Conservation (phyloP, 2,329 filamentous ascomycete species). For the Aspergillus novofumigatus region DNA sequence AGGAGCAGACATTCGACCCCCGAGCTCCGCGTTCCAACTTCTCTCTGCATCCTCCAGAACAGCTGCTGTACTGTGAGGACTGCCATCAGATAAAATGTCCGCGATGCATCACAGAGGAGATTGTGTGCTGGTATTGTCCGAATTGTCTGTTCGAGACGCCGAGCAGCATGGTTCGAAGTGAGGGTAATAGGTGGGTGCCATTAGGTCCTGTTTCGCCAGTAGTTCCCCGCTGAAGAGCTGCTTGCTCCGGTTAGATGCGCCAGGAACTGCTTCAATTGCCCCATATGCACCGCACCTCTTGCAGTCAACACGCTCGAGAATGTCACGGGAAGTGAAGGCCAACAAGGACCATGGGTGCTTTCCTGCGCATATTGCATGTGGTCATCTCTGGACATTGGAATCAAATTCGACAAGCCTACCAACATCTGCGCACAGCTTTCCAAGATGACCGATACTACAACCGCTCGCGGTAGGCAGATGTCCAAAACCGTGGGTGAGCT, state of each 20-base stretch:
- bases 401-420: conserved; percentile 84
- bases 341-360: conserved; percentile 66
- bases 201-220: not conserved
- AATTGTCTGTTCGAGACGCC: conserved; percentile 95
- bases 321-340: conserved; percentile 37
- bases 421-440: conserved; percentile 78
- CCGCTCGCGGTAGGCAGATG: conserved; percentile 33
- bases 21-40: conserved; percentile 80
- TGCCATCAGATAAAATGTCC: conserved; percentile 95
- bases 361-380: conserved; percentile 90
- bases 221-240: not conserved
- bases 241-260: conserved; percentile 65
- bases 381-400: conserved; percentile 82
- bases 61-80: conserved; percentile 94
- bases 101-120: conserved; percentile 86
- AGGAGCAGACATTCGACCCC: conserved; percentile 80
- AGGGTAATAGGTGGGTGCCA: conserved; percentile 75
- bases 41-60: conserved; percentile 86
- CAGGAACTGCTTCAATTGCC: conserved; percentile 92
- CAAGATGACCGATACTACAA: conserved; percentile 56
- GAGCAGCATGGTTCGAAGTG: conserved; percentile 84
- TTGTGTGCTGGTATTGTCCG: conserved; percentile 92
- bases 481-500: conserved; percentile 36
- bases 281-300: conserved; percentile 77
- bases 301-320: conserved; percentile 67